Conservation (phyloP, 306 rosid genomes). For the Dryas alaskensis region DNA sequence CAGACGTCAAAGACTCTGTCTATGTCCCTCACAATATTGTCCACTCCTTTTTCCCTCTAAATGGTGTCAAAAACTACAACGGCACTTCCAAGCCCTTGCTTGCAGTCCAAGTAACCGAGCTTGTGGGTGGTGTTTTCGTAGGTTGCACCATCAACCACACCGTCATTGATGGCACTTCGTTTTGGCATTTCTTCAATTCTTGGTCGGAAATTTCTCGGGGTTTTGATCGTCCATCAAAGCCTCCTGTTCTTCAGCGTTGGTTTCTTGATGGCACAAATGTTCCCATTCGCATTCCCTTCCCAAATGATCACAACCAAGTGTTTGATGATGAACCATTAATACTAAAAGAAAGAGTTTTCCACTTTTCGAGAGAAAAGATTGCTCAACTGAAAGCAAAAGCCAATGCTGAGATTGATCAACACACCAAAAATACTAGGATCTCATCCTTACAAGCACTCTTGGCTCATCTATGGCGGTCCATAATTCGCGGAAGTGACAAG, state of each 20-base stretch:
- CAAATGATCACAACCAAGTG: not conserved
- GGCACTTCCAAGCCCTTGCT: not conserved
- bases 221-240: not conserved
- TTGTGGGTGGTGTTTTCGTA: constrained; percentile 11
- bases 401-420: not conserved
- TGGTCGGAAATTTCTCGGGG: constrained; percentile 16
- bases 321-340: not conserved
- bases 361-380: constrained; percentile 5
- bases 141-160: constrained; percentile 13
- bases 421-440: not conserved
- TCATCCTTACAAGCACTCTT: constrained; percentile 23
- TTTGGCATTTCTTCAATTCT: constrained; percentile 5
- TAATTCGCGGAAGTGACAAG: not conserved
- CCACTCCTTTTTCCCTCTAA: constrained; percentile 16
- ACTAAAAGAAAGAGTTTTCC: constrained; percentile 13
- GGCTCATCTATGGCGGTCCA: constrained; percentile 15
- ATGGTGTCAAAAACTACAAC: not conserved
- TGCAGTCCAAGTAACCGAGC: constrained; percentile 33
- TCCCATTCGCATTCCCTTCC: constrained; percentile 10
- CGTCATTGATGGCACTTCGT: not conserved
- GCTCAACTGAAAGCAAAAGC: constrained; percentile 14
- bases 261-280: not conserved
- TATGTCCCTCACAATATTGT: constrained; percentile 27
- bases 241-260: constrained; percentile 4
- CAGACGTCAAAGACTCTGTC: constrained; percentile 24